Evolutionary conservation across 2,329 filamentous ascomycete species (phyloP).

Genomic region (Tolypocladium capitatum): DNA sequence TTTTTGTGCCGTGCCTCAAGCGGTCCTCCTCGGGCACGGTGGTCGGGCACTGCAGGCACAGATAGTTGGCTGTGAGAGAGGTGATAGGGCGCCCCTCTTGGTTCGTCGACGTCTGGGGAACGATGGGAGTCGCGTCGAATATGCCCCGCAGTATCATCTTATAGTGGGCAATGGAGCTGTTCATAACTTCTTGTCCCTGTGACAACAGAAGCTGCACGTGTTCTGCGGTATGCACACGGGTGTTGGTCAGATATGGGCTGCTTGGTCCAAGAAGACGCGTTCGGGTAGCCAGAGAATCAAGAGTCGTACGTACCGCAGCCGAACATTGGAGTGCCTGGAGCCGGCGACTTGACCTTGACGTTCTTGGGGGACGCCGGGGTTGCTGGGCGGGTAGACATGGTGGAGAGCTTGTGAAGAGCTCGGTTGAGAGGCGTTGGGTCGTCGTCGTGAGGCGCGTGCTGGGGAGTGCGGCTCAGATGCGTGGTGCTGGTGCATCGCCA

Average conservation of each 20-base stretch:
- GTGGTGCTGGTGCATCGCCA: background rate
- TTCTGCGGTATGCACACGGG: slow-evolving; percentile 34
- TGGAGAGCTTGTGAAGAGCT: slow-evolving; percentile 2
- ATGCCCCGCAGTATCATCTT: slow-evolving; percentile 58
- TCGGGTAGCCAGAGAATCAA: slow-evolving; percentile 1
- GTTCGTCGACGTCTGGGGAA: slow-evolving; percentile 51
- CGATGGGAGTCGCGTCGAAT: slow-evolving; percentile 51
- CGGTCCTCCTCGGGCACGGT: slow-evolving; percentile 55
- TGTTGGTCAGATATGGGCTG: background rate
- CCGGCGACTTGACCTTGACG: slow-evolving; percentile 45
- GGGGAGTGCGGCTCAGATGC: background rate
- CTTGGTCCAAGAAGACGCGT: background rate
- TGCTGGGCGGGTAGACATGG: slow-evolving; percentile 33
- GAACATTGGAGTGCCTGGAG: slow-evolving; percentile 45
- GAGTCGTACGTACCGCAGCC: slow-evolving; percentile 42
- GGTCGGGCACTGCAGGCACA: slow-evolving; percentile 60
- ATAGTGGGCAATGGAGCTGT: slow-evolving; percentile 58
- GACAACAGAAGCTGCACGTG: slow-evolving; percentile 57
- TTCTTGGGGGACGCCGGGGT: slow-evolving; percentile 42
- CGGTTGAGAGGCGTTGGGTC: background rate
- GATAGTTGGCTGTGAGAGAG: slow-evolving; percentile 53
- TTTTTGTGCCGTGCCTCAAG: slow-evolving; percentile 53
- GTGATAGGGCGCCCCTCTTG: slow-evolving; percentile 43
- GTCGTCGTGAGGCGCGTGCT: background rate
- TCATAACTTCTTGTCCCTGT: slow-evolving; percentile 48